Percentiles rank a stretch among this genome's conserved stretches.
Evolutionary conservation across 768 basidiomycete genomes (phyloP).

Genomic region (Naganishia friedmannii): DNA sequence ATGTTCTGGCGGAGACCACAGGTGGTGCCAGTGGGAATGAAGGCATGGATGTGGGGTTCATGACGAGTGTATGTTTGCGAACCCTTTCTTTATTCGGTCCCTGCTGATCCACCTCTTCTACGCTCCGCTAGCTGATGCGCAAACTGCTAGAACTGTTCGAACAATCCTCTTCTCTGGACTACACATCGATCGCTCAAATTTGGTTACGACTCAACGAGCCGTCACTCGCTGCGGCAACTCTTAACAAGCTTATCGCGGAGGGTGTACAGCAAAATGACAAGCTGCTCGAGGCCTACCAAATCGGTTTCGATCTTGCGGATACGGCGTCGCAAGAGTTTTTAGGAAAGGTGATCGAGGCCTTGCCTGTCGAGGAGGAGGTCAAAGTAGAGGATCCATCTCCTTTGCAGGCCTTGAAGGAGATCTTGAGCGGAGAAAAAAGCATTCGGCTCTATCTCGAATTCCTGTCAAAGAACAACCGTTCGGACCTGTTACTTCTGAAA

Average conservation of each 20-base stretch:
- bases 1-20: constrained; percentile 86
- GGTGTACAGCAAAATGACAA: constrained; percentile 50
- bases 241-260: constrained; percentile 34
- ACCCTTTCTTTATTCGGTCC: background rate
- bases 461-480: constrained; percentile 87
- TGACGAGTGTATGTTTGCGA: constrained; percentile 45
- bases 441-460: constrained; percentile 93
- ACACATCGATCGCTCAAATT: constrained; percentile 78
- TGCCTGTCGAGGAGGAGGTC: constrained; percentile 28
- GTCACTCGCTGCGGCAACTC: constrained; percentile 34
- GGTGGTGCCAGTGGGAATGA: constrained; percentile 80
- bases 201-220: constrained; percentile 82
- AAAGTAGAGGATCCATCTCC: constrained; percentile 16
- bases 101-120: background rate
- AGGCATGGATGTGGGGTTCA: constrained; percentile 43
- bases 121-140: constrained; percentile 51
- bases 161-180: constrained; percentile 63
- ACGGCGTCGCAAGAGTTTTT: constrained; percentile 91
- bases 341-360: constrained; percentile 61
- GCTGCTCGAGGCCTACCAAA: constrained; percentile 80
- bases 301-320: constrained; percentile 92
- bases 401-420: constrained; percentile 60
- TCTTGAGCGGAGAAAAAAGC: constrained; percentile 85
- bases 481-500: constrained; percentile 85
- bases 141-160: constrained; percentile 74